These are phyloP conservation scores for Petunia axillaris DNA, from an alignment of 257 asterid genomes.

Conservation along the genomic window DNA sequence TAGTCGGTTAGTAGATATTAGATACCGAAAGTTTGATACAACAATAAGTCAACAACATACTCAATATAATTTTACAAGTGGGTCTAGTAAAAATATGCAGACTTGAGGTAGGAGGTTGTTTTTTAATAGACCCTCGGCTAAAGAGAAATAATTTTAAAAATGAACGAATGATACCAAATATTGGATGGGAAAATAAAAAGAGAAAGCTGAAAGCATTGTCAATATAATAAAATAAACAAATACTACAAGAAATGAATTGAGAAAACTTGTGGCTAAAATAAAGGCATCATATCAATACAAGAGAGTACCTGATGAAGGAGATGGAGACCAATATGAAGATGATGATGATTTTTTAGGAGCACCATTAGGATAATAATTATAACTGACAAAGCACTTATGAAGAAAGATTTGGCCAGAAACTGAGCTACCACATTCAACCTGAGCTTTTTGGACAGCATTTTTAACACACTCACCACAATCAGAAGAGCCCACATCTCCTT, in stretches of 20 bases:
- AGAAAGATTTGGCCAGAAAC: conserved; percentile 83
- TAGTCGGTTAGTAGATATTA: too few relatives aligned
- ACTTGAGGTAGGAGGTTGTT: too few relatives aligned
- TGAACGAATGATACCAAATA: not conserved
- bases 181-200: not conserved
- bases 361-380: conserved; percentile 66
- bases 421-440: conserved; percentile 96
- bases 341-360: conserved; percentile 66
- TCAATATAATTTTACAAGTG: too few relatives aligned
- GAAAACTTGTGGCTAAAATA: not conserved
- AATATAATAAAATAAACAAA: not conserved
- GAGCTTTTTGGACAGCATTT: conserved; percentile 88
- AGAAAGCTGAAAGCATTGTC: not conserved
- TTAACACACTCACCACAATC: conserved; percentile 92
- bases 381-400: conserved; percentile 80
- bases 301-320: conserved; percentile 65
- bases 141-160: too few relatives aligned
- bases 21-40: too few relatives aligned
- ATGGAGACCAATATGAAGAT: conserved; percentile 53
- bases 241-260: not conserved
- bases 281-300: not conserved
- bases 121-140: too few relatives aligned
- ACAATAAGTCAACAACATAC: too few relatives aligned
- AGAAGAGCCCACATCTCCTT: conserved; percentile 80
- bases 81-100: too few relatives aligned